phyloP scores from a whole-genome alignment of 495 filamentous ascomycete species.

The Hypomontagnella submonticulosa region DNA sequence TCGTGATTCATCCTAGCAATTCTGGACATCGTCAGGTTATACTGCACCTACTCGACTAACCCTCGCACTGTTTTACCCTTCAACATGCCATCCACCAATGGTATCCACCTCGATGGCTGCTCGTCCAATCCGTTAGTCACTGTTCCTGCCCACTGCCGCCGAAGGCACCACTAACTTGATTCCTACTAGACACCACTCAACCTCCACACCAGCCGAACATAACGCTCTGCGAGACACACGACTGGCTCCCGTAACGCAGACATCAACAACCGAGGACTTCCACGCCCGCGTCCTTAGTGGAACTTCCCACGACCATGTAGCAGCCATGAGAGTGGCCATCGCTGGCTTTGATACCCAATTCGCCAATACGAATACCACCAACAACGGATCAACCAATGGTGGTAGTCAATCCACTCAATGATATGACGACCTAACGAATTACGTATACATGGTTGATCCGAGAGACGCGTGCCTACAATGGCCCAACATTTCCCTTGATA shows the following conservation, averaged over 20 bases:
- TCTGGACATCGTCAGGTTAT: not conserved
- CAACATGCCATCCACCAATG: slow-evolving; percentile 31
- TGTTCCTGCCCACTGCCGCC: not conserved
- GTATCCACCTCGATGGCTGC: slow-evolving; percentile 4
- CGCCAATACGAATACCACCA: not conserved
- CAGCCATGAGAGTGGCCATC: not conserved
- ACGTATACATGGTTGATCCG: not conserved
- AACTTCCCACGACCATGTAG: slow-evolving; percentile 9
- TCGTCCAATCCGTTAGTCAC: slow-evolving; percentile 28
- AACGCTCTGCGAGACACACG: slow-evolving; percentile 2
- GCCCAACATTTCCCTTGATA: not conserved
- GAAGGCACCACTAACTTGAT: slow-evolving; percentile 10
- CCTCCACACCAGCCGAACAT: not conserved
- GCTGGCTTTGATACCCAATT: slow-evolving; percentile 5
- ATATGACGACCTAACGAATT: slow-evolving; percentile 12
- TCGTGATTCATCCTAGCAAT: not conserved
- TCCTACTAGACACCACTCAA: slow-evolving; percentile 4
- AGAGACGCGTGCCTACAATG: not conserved
- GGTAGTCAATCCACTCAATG: not conserved
- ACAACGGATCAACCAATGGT: slow-evolving; percentile 1
- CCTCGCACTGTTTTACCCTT: not conserved
- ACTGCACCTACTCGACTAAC: not conserved
- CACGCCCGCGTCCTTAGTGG: slow-evolving; percentile 17
- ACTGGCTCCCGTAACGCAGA: not conserved
- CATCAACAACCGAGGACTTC: not conserved